Conservation (phyloP, 345 rosid genomes). For the thale cress (Arabidopsis thaliana) region TAIR10.1 NC_003075.7:102001-102500, state of each 20-base stretch:
- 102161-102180: conserved; percentile 77
- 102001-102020: too few species aligned
- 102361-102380: conserved; percentile 43
- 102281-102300: not conserved
- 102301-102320: conserved; percentile 14
- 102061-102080: too few species aligned
- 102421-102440: not conserved
- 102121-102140: not conserved
- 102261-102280: not conserved
- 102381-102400: conserved; percentile 42
- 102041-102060: too few species aligned
- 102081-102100: too few species aligned
- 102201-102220: conserved; percentile 52
- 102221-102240: conserved; percentile 25
- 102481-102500: conserved; percentile 61
- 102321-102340: conserved; percentile 45
- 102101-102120: too few species aligned
- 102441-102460: not conserved
- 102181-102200: conserved; percentile 50
- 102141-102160: conserved; percentile 49
- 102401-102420: conserved; percentile 43
- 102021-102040: too few species aligned
- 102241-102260: conserved; percentile 49
- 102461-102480: conserved; percentile 42
- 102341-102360: conserved; percentile 47